Evolutionary conservation across 2,329 filamentous ascomycete genomes (phyloP), one percentile per base, ranked within the genome.

Genomic region (Aspergillus calidoustus): DNA sequence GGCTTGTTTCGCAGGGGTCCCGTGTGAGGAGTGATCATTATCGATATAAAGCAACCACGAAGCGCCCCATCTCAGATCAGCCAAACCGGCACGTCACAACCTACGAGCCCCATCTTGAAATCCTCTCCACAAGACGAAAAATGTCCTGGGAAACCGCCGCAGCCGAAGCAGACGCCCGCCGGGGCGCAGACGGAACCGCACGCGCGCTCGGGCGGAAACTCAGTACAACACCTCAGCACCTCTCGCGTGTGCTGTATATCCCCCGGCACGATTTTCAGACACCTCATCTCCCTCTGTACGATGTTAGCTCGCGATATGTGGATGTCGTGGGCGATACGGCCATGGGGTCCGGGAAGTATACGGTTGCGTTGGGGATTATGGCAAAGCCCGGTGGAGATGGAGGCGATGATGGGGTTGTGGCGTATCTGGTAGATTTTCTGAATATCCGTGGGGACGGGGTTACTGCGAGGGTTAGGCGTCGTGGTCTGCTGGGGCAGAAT

Each of bases 261-360:
- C 60, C 60, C 15, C 60, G 51, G 6, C 60, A 62, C 22, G 51
- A 58, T 31, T 31, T 4, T 2, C 23, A n/a, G 7, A 47, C 51
- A 8, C 34, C 55, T 19, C 55, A 58, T 22, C 30, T 62, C 5
- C 31, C 60, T 0, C 3, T 62, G 2, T 58, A 55, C 30, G 60
- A 62, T 34, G 30, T 62, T 22, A 62, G 60, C 15, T 8, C 30
- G 17, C 49, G 34, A n/a, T 58, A 62, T 13, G 7, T 46, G 3
- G 48, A 46, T 15, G 50, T 38, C 4, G 48, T 49, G 3, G 49
- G 54, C 1, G 54, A 49, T 34, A 48, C 48, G n/a, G 53, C 57
- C n/a, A 57, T 63, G 19, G 57, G 54, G 23, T 54, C 60, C 0
- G 54, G 50, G 43, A 49, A 58, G 30, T 62, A 62, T 48, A n/a